Evolutionary conservation across 2,329 filamentous ascomycete genomes (phyloP), one percentile per base, ranked within the genome.

Genomic region (Seiridium cupressi): DNA sequence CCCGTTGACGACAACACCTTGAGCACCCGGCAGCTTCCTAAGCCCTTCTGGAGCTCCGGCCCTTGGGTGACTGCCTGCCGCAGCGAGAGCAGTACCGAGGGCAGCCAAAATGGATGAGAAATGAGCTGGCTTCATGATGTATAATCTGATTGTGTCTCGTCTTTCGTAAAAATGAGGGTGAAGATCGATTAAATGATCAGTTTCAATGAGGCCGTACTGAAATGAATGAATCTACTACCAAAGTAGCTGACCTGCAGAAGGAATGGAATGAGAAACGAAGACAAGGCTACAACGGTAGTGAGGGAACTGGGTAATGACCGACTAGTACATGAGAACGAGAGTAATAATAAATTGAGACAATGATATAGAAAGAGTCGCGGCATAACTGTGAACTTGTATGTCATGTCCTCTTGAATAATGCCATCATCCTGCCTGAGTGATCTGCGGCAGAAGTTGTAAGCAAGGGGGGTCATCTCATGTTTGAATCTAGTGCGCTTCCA

Each of bases 201-300:
- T 26, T 44, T 26, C 18, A 55, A 31, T 26, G 18, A 26, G 18
- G 18, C 18, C 18, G 18, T 26, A 26, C 18, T 7, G 32, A 51
- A 55, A 4, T 51, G 42, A 44, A 57, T 51, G 42, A 44, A 49
- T 18, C n/a, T 49, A 44, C 59, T 61, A 42, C 49, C 51, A 44
- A 49, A 58, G 59, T 58, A 58, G 57, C 57, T 61, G 60, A 57
- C 60, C 60, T 40, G 56, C 56, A 55, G 46, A 61, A 59, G 13
- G 57, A 59, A 47, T 51, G 55, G 58, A 42, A 13, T 35, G 55
- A 2, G 7, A 42, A 42, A 61, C 49, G 31, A 44, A 55, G 34
- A 55, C 35, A 49, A 18, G 26, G 11, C 6, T 46, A 46, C 44
- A 13, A 46, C 44, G 3, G 26, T 9, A 49, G 11, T 9, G 5